These are phyloP conservation scores for Lepraria neglecta DNA, from an alignment of 495 filamentous ascomycete genomes.

Conservation along the genomic window DNA sequence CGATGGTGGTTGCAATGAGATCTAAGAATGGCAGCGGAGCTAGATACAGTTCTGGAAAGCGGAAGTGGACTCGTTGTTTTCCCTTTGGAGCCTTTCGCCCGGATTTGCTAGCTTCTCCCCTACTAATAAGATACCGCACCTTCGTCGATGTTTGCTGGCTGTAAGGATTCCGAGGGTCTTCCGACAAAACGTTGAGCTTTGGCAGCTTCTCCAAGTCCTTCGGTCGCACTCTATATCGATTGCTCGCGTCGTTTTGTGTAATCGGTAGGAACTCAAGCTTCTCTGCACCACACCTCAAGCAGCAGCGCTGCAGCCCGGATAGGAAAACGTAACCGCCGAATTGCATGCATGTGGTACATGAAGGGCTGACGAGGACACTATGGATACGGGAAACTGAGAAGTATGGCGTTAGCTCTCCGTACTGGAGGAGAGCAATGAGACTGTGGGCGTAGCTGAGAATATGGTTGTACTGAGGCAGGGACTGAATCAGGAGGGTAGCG, in stretches of 20 bases:
- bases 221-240: not conserved
- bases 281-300: not conserved
- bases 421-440: not conserved
- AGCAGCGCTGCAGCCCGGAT: not conserved
- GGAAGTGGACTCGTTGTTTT: not conserved
- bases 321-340: not conserved
- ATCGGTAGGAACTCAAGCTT: not conserved
- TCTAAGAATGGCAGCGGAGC: not conserved
- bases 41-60: not conserved
- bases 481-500: not conserved
- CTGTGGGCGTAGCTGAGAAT: not conserved
- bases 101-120: not conserved
- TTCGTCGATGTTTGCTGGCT: not conserved
- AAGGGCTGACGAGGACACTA: not conserved
- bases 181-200: not conserved
- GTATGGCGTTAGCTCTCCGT: not conserved
- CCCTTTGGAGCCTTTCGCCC: not conserved
- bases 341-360: not conserved
- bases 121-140: not conserved
- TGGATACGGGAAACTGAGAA: not conserved
- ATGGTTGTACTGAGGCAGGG: not conserved
- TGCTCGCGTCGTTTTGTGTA: not conserved
- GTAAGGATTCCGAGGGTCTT: too few species aligned
- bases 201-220: not conserved
- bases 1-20: not conserved